Conservation (phyloP, 345 rosid species). For the Rhodamnia argentea region DNA sequence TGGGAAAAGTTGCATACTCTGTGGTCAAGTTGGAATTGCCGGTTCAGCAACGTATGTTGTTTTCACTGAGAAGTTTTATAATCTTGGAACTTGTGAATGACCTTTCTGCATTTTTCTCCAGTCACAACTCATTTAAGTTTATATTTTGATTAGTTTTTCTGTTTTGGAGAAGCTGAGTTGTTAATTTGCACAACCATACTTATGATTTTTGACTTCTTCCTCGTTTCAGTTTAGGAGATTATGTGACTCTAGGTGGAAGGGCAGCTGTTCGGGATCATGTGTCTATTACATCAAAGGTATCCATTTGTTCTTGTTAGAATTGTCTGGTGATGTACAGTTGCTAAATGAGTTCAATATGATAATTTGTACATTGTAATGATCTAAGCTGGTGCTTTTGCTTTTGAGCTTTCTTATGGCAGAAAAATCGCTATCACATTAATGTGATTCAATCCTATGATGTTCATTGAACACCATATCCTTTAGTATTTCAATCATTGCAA, state of each 20-base stretch:
- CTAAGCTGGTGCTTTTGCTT: not conserved
- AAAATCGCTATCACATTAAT: not conserved
- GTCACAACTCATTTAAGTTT: not conserved
- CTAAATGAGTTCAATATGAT: not conserved
- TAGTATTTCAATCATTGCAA: not conserved
- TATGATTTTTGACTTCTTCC: not conserved
- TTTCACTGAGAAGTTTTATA: not conserved
- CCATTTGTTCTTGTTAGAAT: not conserved
- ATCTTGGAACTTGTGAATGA: not conserved
- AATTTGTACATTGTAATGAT: not conserved
- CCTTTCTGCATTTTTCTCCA: not conserved
- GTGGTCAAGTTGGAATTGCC: slow-evolving; percentile 86
- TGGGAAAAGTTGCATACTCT: slow-evolving; percentile 67
- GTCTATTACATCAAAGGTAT: slow-evolving; percentile 61
- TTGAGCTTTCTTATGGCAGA: not conserved
- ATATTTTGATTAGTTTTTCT: not conserved
- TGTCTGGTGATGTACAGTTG: not conserved
- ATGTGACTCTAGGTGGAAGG: slow-evolving; percentile 55
- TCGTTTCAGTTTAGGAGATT: slow-evolving; percentile 49
- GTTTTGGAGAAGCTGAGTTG: not conserved
- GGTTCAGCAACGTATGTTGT: slow-evolving; percentile 68
- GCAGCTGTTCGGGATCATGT: slow-evolving; percentile 67
- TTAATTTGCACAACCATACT: not conserved
- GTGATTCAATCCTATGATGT: not conserved
- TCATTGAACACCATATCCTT: not conserved